Conservation (phyloP, 176 grass and related monocot species). For the Pontederia crassipes region DNA sequence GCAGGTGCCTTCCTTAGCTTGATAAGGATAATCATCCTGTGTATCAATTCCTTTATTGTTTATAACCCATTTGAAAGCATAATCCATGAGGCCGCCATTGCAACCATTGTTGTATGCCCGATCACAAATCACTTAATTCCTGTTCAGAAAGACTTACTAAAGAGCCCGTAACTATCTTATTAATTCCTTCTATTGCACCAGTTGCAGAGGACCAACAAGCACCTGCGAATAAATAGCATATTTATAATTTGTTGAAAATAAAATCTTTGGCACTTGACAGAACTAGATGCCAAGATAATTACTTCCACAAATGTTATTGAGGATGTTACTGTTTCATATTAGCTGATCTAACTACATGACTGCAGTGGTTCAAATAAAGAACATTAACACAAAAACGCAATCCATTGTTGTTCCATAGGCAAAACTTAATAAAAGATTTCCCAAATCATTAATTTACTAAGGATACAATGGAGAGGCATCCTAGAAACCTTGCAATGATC, state of each 20-base stretch:
- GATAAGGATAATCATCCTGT: constrained; percentile 77
- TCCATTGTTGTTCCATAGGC: too few species aligned
- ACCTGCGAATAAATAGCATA: constrained; percentile 34
- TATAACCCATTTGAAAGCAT: constrained; percentile 75
- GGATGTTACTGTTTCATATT: too few species aligned
- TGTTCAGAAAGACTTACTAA: constrained; percentile 88
- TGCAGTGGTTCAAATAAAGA: too few species aligned
- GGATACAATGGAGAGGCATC: too few species aligned
- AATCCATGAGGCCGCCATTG: constrained; percentile 85
- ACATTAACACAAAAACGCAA: too few species aligned
- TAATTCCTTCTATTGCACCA: constrained; percentile 96
- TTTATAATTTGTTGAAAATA: background rate
- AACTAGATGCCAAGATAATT: too few species aligned
- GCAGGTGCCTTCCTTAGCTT: constrained; percentile 47
- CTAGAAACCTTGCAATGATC: too few species aligned
- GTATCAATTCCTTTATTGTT: constrained; percentile 87
- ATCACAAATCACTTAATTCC: constrained; percentile 80
- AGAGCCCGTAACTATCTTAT: constrained; percentile 67
- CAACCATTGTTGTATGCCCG: constrained; percentile 67
- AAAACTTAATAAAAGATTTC: too few species aligned
- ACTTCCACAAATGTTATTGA: too few species aligned
- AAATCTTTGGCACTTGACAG: background rate
- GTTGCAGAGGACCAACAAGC: constrained; percentile 94
- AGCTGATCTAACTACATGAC: too few species aligned
- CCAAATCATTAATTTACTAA: too few species aligned